phyloP scores from a whole-genome alignment of 805 yeast genomes.

The Metschnikowia anglica region DNA sequence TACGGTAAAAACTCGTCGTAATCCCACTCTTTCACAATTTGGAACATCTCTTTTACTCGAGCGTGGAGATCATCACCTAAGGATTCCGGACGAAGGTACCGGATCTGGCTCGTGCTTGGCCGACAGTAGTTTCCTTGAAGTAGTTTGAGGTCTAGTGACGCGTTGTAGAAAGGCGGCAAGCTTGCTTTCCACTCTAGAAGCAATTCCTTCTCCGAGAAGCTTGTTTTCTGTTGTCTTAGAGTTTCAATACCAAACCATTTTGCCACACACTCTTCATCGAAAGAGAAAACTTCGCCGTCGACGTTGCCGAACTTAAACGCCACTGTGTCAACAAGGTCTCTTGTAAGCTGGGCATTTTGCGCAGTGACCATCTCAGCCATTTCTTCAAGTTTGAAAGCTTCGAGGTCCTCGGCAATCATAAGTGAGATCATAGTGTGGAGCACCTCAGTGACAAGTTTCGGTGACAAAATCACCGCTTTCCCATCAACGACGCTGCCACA shows the following conservation, averaged over 20 bases:
- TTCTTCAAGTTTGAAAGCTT: conserved; percentile 16
- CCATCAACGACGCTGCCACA: conserved; percentile 60
- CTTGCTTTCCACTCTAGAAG: conserved; percentile 60
- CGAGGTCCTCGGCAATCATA: conserved; percentile 25
- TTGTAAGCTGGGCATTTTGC: conserved; percentile 31
- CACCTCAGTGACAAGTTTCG: conserved; percentile 26
- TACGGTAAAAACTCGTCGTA: conserved; percentile 41
- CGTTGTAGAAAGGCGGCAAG: conserved; percentile 62
- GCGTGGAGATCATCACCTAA: conserved; percentile 42
- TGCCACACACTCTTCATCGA: conserved; percentile 48
- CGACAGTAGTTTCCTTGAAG: conserved; percentile 56
- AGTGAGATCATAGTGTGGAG: conserved; percentile 29
- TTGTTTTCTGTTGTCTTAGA: conserved; percentile 26
- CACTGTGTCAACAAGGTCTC: conserved; percentile 49
- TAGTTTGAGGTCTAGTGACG: conserved; percentile 54
- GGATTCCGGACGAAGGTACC: conserved; percentile 48
- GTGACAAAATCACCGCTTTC: conserved; percentile 32
- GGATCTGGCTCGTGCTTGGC: conserved; percentile 47
- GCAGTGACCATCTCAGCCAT: conserved; percentile 23
- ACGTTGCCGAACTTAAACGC: conserved; percentile 33
- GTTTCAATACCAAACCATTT: conserved; percentile 64
- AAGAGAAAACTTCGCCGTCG: conserved; percentile 25
- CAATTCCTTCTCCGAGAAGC: conserved; percentile 47
- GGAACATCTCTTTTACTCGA: conserved; percentile 35
- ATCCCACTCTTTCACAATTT: conserved; percentile 35